Base-by-base conservation (phyloP, 1,284 basidiomycete species). In the Serendipita sp. region DNA sequence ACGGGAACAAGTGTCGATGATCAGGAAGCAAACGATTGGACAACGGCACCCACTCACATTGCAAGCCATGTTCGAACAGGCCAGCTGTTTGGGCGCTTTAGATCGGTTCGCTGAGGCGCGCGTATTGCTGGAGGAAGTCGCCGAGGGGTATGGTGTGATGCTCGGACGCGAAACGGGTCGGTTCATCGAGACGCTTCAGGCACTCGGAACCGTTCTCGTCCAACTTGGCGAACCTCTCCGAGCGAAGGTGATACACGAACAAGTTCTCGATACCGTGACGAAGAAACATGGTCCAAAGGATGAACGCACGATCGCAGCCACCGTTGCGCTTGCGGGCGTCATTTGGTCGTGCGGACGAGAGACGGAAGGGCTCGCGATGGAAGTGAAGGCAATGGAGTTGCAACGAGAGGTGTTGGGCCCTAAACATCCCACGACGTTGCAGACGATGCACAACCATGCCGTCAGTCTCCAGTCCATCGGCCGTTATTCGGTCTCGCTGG, bases 391-490 rank as follows among this genome's bases (percentile, higher is more conserved):
- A 8, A 29, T 58, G 26, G 30, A 58, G 15, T 32, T 58, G 22
- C 53, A 58, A 26, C 53, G 26, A 26, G 22, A 29, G 26, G 53
- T 58, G 15, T 34, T 58, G 22, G 53, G 53, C 4, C 2, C n/a
- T 6, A 58, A 58, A 32, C 53, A 58, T 35, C 53, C 53, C 4
- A 58, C 53, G 15, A 58, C 53, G 32, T 32, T 58, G 10, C 53
- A 58, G n/a, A 58, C 53, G 10, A 58, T 58, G 53, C 53, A 58
- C 26, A 58, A 58, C 32, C 53, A 58, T 32, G 53, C 53, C 4
- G 53, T 58, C 22, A 58, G 15, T 8, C 30, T 58, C 15, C 53
- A 58, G 26, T 58, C 53, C 12, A 58, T 58, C 32, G 53, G 53
- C 26, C 53, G 53, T 6, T 58, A 58, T 32, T 58, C 53, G 15